Evolutionary conservation across 768 basidiomycete species (phyloP), one percentile per base, ranked within the genome.

Genomic region (Leccinum longicurvipes): DNA sequence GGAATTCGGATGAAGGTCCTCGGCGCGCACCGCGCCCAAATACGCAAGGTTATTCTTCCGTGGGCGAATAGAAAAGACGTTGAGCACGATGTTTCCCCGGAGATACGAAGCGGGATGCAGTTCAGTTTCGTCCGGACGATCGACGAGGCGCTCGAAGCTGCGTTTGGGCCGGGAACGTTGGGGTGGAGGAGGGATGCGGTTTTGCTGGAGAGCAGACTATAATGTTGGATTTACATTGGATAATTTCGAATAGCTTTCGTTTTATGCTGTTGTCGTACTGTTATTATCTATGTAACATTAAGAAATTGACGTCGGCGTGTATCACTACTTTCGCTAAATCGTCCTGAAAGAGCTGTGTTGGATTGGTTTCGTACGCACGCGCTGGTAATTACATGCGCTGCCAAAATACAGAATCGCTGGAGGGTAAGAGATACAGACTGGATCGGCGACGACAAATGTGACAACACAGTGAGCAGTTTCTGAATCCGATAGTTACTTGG

Each of bases 1-100:
- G 93, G 93, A 0, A 90, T 96, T 72, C 93, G 93, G 67, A 93
- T 94, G 77, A 92, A 92, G 67, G 79, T 95, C 1, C 80, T 96
- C 17, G 93, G 92, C 17, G 93, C 93, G 0, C 92, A 95, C 69
- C 84, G 93, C 6, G 91, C 91, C 2, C 84, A 87, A 32, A 83
- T 94, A 44, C 86, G 79, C 47, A 93, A 86, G 66, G 82, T 96
- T 32, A 86, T 97, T 53, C 76, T 97, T 6, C 93, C 94, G 0
- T 85, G 80, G 75, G 83, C 85, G 27, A 97, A 96, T 65, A 77
- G 84, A 53, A 92, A 92, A 63, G 92, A 97, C 56, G 91, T 95
- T 17, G 86, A 90, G 62, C 86, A 89, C 62, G 94, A 95, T 58
- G 83, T 92, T 0, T 85, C 91, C 6, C 73, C 77, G 9, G 89